Conservation (phyloP, 2,329 filamentous ascomycete species). For the Talaromyces sp. region DNA sequence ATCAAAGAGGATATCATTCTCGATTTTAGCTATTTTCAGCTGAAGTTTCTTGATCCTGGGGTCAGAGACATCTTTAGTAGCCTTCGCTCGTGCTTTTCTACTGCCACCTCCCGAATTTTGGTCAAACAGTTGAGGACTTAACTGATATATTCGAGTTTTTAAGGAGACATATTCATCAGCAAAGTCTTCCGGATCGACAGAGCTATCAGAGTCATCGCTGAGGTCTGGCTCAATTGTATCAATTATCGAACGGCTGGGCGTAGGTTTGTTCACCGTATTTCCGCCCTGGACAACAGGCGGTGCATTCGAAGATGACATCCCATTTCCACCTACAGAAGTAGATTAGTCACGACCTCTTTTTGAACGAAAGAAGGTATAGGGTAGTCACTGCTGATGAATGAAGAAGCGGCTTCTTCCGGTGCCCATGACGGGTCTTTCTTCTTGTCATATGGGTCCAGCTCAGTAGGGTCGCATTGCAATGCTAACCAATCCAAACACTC, state of each 20-base stretch:
- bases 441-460: slow-evolving; percentile 67
- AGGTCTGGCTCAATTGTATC: slow-evolving; percentile 21
- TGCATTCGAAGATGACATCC: slow-evolving; percentile 25
- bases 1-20: slow-evolving; percentile 73
- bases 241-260: slow-evolving; percentile 25
- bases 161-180: slow-evolving; percentile 71
- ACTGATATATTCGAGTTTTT: slow-evolving; percentile 61
- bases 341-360: slow-evolving; percentile 18
- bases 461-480: slow-evolving; percentile 63
- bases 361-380: neutral
- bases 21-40: slow-evolving; percentile 69
- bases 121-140: slow-evolving; percentile 52
- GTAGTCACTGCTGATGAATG: slow-evolving; percentile 34
- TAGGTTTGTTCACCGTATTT: slow-evolving; percentile 21
- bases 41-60: slow-evolving; percentile 60
- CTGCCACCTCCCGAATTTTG: slow-evolving; percentile 34
- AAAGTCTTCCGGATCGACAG: slow-evolving; percentile 69
- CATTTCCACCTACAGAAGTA: slow-evolving; percentile 25
- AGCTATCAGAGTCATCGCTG: slow-evolving; percentile 51
- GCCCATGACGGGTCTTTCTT: slow-evolving; percentile 25
- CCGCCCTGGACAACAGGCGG: slow-evolving; percentile 21
- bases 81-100: slow-evolving; percentile 29
- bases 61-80: slow-evolving; percentile 19
- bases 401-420: slow-evolving; percentile 28
- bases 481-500: slow-evolving; percentile 88